Percentiles rank a stretch among this genome's conserved stretches.
These are phyloP conservation scores for Diaporthe capsici DNA, from an alignment of 2,329 filamentous ascomycete genomes.

Conservation along the genomic window DNA sequence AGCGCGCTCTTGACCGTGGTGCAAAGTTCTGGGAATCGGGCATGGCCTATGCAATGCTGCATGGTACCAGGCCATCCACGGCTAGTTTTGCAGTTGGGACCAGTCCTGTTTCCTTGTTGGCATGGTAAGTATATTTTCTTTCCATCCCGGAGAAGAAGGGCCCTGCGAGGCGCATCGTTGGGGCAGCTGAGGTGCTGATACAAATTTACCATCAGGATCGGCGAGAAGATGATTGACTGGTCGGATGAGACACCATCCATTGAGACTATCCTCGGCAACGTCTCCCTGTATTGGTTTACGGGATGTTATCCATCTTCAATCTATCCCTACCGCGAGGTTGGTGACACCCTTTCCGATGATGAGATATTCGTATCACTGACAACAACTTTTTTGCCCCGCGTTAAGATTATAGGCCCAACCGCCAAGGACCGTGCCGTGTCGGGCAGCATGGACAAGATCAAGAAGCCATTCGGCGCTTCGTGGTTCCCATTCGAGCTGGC, in stretches of 20 bases:
- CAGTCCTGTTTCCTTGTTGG: conserved; percentile 68
- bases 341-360: background rate
- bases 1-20: conserved; percentile 53
- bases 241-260: conserved; percentile 56
- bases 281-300: conserved; percentile 70
- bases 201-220: conserved; percentile 53
- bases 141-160: conserved; percentile 40
- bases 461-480: conserved; percentile 62
- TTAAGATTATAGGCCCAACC: background rate
- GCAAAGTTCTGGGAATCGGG: conserved; percentile 58
- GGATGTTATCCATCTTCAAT: conserved; percentile 62
- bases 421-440: background rate
- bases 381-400: no score
- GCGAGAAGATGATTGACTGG: conserved; percentile 71
- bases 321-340: conserved; percentile 62
- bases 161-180: no score
- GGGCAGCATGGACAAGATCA: background rate
- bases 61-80: conserved; percentile 68
- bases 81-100: conserved; percentile 67
- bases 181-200: background rate
- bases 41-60: conserved; percentile 64
- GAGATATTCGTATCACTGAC: background rate
- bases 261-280: conserved; percentile 61
- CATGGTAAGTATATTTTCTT: conserved; percentile 55
- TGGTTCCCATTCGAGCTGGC: conserved; percentile 58